Evolutionary conservation across 139 green algal genomes (phyloP).

Genomic region (Microglena sp.): DNA sequence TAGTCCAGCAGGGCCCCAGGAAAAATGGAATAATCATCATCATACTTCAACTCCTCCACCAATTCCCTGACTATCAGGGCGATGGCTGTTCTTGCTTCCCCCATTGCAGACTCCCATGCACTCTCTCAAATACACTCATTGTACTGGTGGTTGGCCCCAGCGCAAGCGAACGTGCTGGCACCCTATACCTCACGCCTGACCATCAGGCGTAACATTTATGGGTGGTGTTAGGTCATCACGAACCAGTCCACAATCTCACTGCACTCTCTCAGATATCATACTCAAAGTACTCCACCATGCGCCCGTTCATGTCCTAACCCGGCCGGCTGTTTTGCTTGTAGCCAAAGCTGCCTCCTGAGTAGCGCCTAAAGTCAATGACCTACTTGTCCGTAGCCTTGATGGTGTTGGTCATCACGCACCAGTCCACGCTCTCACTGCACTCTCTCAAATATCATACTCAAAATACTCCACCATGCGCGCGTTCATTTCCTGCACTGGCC

Average conservation of each 20-base stretch:
- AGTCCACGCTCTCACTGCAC: not conserved
- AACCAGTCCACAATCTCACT: not conserved
- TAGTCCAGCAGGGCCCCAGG: no score
- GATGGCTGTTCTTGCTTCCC: no score
- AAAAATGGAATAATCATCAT: no score
- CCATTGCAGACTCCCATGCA: no score
- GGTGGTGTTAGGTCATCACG: no score
- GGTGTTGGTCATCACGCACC: conserved; percentile 8
- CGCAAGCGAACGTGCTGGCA: no score
- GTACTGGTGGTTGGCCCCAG: no score
- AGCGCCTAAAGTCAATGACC: conserved; percentile 50
- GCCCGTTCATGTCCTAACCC: conserved; percentile 33
- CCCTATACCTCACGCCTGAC: no score
- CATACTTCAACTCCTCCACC: no score
- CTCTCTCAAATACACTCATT: no score
- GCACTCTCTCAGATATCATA: not conserved
- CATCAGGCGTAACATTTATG: no score
- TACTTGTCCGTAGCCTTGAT: conserved; percentile 37
- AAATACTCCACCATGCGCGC: conserved; percentile 27
- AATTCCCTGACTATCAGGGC: no score
- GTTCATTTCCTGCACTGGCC: conserved; percentile 40
- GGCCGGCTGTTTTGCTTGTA: conserved; percentile 38
- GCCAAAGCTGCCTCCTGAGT: conserved; percentile 22
- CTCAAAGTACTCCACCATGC: conserved; percentile 26
- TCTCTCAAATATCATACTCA: not conserved